Percentiles rank a stretch among this genome's conserved stretches.
Conservation (phyloP, 1,284 basidiomycete species). For the Ganoderma resinaceum region DNA sequence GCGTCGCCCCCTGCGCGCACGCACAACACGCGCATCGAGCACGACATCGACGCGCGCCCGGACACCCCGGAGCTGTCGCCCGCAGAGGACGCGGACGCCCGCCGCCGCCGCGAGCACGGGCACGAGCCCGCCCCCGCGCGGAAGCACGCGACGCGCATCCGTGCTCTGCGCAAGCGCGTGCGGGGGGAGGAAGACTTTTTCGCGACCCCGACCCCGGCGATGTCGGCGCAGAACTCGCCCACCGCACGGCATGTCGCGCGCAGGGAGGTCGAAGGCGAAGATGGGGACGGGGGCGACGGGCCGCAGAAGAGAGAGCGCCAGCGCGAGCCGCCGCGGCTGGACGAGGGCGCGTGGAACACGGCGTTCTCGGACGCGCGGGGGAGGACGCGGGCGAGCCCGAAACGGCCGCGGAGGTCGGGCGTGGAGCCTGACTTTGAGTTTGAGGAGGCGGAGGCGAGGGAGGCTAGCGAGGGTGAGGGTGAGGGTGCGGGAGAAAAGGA, state of each 20-base stretch:
- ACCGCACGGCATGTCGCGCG: slow-evolving; percentile 19
- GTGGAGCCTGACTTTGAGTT: slow-evolving; percentile 29
- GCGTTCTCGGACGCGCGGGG: slow-evolving; percentile 33
- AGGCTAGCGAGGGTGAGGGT: not conserved
- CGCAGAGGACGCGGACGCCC: slow-evolving; percentile 16
- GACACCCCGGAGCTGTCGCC: slow-evolving; percentile 25
- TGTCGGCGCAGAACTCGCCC: slow-evolving; percentile 17
- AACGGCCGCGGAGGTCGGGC: slow-evolving; percentile 19
- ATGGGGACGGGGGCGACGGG: not conserved
- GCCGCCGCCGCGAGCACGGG: slow-evolving; percentile 11
- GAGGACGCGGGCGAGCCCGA: slow-evolving; percentile 18
- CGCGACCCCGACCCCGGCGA: slow-evolving; percentile 26
- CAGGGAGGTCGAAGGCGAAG: not conserved
- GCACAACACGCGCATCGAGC: slow-evolving; percentile 20
- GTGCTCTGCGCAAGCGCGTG: not conserved
- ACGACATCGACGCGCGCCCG: slow-evolving; percentile 7
- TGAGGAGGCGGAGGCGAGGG: slow-evolving; percentile 9
- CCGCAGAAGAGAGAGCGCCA: slow-evolving; percentile 12
- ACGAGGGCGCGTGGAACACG: slow-evolving; percentile 36
- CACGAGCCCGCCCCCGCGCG: slow-evolving; percentile 15
- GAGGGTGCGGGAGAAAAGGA: not conserved
- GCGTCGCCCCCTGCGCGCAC: slow-evolving; percentile 19
- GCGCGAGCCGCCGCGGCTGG: slow-evolving; percentile 32
- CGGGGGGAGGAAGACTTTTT: slow-evolving; percentile 24
- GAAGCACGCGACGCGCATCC: slow-evolving; percentile 22